Conservation (phyloP, 1,284 basidiomycete species). For the Malassezia brasiliensis region DNA sequence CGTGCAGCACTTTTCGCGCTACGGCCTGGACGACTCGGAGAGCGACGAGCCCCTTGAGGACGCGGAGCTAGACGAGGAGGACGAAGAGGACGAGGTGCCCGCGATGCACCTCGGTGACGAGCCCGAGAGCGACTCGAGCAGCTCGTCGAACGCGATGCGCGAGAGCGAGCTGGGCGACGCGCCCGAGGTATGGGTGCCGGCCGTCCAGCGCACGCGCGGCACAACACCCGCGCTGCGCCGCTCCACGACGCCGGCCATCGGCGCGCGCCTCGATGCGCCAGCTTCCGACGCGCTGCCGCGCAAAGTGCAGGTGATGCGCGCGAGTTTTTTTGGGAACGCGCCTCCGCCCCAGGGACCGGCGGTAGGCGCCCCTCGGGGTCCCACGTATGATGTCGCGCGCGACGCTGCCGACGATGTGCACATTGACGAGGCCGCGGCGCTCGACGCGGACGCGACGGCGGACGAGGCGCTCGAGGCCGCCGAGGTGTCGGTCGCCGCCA, state of each 20-base stretch:
- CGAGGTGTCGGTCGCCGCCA: background rate
- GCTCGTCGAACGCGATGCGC: conserved; percentile 11
- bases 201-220: background rate
- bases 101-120: conserved; percentile 22
- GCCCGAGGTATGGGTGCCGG: conserved; percentile 7
- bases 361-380: conserved; percentile 10
- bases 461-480: background rate
- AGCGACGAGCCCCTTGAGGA: conserved; percentile 19
- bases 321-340: conserved; percentile 46
- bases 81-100: conserved; percentile 28
- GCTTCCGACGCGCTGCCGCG: conserved; percentile 24
- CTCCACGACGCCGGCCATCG: conserved; percentile 6
- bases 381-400: background rate
- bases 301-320: conserved; percentile 47
- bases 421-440: background rate
- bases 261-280: background rate
- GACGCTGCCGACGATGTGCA: background rate
- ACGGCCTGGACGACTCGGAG: conserved; percentile 45
- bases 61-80: conserved; percentile 11
- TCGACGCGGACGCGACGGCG: background rate
- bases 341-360: conserved; percentile 16
- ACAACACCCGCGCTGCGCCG: background rate
- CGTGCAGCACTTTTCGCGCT: conserved; percentile 70
- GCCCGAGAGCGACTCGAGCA: background rate
- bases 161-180: conserved; percentile 10